A percentile compares a stretch with the other conserved stretches of the same genome.
Evolutionary conservation across 148 eudicot genomes (phyloP).

Genomic region (Camellia granthamiana): DNA sequence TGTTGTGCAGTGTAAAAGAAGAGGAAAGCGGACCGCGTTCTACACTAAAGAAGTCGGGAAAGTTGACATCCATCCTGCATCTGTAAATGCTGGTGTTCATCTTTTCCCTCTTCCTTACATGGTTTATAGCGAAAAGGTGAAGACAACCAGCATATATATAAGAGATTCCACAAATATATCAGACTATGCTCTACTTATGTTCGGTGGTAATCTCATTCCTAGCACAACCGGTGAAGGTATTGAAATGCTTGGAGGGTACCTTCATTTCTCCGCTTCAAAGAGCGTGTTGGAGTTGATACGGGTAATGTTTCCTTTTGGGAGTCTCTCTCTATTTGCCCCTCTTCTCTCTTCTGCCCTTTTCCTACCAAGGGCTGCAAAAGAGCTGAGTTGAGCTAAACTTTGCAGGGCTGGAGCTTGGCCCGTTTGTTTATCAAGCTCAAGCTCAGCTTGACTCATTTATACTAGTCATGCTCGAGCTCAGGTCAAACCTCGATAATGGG

Average conservation of each 20-base stretch:
- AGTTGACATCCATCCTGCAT: conserved; percentile 91
- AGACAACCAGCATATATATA: conserved; percentile 70
- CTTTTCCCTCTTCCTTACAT: conserved; percentile 88
- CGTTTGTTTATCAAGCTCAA: too few species aligned
- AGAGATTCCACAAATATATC: conserved; percentile 93
- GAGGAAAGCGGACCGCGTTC: conserved; percentile 84
- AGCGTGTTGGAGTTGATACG: conserved; percentile 75
- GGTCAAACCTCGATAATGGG: too few species aligned
- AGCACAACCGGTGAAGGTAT: conserved; percentile 88
- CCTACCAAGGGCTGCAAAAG: too few species aligned
- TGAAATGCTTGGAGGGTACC: conserved; percentile 98
- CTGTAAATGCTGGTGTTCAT: conserved; percentile 81
- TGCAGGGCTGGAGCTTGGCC: too few species aligned
- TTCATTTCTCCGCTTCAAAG: conserved; percentile 91
- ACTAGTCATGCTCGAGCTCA: too few species aligned
- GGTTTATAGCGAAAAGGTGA: conserved; percentile 97
- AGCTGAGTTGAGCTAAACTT: too few species aligned
- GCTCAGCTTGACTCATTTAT: too few species aligned
- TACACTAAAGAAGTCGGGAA: conserved; percentile 96
- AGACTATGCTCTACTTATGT: conserved; percentile 89
- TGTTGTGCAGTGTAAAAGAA: conserved; percentile 93
- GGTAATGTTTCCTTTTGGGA: conserved; percentile 33
- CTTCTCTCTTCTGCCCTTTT: neutral
- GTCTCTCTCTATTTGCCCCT: neutral
- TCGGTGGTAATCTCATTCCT: conserved; percentile 92